A percentile compares a stretch with the other conserved stretches of the same genome.
These are phyloP conservation scores for Pleurotus pulmonarius DNA, from an alignment of 768 basidiomycete species.

Conservation along the genomic window DNA sequence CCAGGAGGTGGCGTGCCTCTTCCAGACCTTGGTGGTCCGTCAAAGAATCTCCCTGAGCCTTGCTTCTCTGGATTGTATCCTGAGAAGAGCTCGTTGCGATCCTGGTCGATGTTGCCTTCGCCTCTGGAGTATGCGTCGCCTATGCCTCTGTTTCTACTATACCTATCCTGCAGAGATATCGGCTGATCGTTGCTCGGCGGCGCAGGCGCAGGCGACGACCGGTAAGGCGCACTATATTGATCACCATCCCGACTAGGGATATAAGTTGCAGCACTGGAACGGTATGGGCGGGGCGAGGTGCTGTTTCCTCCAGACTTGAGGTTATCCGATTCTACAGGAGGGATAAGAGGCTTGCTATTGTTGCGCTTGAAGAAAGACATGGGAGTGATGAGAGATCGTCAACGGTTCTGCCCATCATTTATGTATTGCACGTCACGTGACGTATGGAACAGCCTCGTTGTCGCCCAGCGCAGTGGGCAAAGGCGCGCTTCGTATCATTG, in stretches of 20 bases:
- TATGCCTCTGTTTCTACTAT: conserved; percentile 48
- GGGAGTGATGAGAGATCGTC: conserved; percentile 8
- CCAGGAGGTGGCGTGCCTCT: conserved; percentile 46
- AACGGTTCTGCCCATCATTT: background rate
- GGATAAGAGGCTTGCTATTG: conserved; percentile 63
- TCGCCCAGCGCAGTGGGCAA: too few relatives aligned
- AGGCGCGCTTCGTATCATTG: too few relatives aligned
- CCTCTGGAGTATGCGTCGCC: conserved; percentile 70
- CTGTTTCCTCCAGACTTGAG: conserved; percentile 26
- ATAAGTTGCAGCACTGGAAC: conserved; percentile 59
- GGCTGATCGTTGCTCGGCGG: conserved; percentile 13
- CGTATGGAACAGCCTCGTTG: background rate
- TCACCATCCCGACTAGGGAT: conserved; percentile 69
- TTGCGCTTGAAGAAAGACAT: conserved; percentile 67
- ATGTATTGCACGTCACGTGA: conserved; percentile 6
- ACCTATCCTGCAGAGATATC: conserved; percentile 33
- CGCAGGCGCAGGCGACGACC: background rate
- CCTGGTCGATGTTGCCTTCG: conserved; percentile 52
- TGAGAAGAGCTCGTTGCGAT: conserved; percentile 71
- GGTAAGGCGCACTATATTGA: conserved; percentile 34
- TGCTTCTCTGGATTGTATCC: conserved; percentile 63
- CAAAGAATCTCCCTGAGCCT: conserved; percentile 66
- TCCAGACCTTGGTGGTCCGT: conserved; percentile 45
- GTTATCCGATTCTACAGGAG: conserved; percentile 49
- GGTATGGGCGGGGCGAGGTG: conserved; percentile 37